Evolutionary conservation across 306 rosid genomes (phyloP).

Genomic region (Cucumis hystrix): DNA sequence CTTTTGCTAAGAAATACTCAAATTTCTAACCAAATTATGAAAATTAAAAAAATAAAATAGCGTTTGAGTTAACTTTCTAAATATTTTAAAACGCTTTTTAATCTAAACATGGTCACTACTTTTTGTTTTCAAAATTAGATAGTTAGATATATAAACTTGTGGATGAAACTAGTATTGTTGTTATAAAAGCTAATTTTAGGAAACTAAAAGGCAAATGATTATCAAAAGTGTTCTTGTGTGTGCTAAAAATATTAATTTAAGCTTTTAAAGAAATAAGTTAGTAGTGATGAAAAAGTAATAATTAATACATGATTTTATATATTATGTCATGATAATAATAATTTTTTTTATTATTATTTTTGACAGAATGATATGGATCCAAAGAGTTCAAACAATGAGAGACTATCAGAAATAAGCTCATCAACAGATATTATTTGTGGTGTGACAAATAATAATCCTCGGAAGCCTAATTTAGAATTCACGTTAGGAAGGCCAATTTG

Average conservation of each 20-base stretch:
- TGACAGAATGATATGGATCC: slow-evolving; percentile 46
- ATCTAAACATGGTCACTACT: too few relatives aligned
- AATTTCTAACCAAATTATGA: too few relatives aligned
- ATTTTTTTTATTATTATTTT: neutral
- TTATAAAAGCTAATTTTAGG: too few relatives aligned
- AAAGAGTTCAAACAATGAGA: slow-evolving; percentile 49
- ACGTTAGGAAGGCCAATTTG: slow-evolving; percentile 51
- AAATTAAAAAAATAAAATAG: too few relatives aligned
- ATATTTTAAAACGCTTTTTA: too few relatives aligned
- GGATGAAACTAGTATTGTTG: too few relatives aligned
- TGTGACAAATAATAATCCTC: slow-evolving; percentile 33
- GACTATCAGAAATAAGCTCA: slow-evolving; percentile 55
- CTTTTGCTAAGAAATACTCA: too few relatives aligned
- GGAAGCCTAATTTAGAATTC: slow-evolving; percentile 58
- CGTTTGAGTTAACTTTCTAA: neutral
- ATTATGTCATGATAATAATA: neutral
- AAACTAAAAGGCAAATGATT: too few relatives aligned
- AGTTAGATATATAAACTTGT: too few relatives aligned
- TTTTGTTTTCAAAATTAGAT: too few relatives aligned
- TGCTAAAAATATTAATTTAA: neutral
- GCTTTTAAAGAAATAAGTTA: neutral
- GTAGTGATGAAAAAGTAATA: too few relatives aligned
- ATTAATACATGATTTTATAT: too few relatives aligned
- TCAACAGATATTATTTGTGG: slow-evolving; percentile 25
- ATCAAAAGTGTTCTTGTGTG: neutral